A percentile compares a stretch with the other conserved stretches of the same genome.
These are phyloP conservation scores for Scedosporium boydii DNA, from an alignment of 2,329 filamentous ascomycete species.

Conservation along the genomic window DNA sequence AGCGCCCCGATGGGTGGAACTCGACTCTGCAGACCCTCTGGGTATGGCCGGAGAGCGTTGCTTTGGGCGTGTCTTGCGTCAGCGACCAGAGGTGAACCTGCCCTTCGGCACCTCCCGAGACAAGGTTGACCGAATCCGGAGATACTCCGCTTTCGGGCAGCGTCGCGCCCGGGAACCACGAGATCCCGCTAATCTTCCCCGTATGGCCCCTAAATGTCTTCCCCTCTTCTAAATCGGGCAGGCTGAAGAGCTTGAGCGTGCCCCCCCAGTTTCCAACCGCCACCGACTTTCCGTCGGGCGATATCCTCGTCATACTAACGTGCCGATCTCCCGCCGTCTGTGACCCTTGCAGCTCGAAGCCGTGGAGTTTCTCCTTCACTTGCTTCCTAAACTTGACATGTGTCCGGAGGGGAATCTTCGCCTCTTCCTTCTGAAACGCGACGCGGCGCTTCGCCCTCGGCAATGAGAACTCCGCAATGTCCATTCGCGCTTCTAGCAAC, in stretches of 20 bases:
- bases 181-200: conserved; percentile 79
- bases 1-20: conserved; percentile 86
- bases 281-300: conserved; percentile 72
- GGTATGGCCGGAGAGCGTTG: conserved; percentile 73
- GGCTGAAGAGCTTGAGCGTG: conserved; percentile 73
- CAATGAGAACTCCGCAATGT: conserved; percentile 76
- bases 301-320: conserved; percentile 84
- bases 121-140: conserved; percentile 67
- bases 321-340: conserved; percentile 88
- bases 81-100: conserved; percentile 86
- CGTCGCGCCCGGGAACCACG: conserved; percentile 82
- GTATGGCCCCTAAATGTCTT: conserved; percentile 72
- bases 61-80: conserved; percentile 72
- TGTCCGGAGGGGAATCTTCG: conserved; percentile 73
- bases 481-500: conserved; percentile 64
- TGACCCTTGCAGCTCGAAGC: conserved; percentile 85
- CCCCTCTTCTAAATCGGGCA: conserved; percentile 73
- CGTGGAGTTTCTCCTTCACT: conserved; percentile 72
- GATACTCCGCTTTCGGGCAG: conserved; percentile 62
- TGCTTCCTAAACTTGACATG: conserved; percentile 89
- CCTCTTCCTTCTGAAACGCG: conserved; percentile 68
- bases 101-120: conserved; percentile 82
- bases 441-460: conserved; percentile 71
- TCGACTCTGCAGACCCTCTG: conserved; percentile 86
- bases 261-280: conserved; percentile 93